Evolutionary conservation across 73 alveolate species (phyloP).

Genomic region (Symbiodinium pilosum): DNA sequence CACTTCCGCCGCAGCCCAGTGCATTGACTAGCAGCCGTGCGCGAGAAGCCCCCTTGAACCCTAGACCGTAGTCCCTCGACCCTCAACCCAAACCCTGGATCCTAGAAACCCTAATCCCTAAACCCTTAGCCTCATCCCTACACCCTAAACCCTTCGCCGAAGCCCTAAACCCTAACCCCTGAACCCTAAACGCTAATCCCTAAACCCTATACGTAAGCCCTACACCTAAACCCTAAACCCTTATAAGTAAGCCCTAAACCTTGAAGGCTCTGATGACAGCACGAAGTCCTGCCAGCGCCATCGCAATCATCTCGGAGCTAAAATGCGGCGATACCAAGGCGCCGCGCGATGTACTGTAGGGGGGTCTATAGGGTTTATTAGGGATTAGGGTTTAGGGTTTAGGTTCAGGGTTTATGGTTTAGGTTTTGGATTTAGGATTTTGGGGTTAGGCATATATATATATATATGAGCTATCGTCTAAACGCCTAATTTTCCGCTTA

Average conservation of each 20-base stretch:
- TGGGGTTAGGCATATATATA: no score
- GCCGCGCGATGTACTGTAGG: background rate
- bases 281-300: slow-evolving; percentile 83
- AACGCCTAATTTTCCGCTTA: no score
- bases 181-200: background rate
- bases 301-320: slow-evolving; percentile 84
- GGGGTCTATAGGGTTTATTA: background rate
- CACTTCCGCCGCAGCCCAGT: no score
- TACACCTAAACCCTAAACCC: background rate
- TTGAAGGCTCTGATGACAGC: slow-evolving; percentile 71
- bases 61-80: no score
- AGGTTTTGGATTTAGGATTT: background rate
- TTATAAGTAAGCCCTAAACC: background rate
- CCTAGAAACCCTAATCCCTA: no score
- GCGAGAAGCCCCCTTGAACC: no score
- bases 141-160: no score
- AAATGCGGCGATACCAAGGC: slow-evolving; percentile 90
- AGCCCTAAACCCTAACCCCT: background rate
- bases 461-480: no score
- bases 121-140: no score
- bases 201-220: background rate
- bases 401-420: background rate
- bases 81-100: no score
- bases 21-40: no score
- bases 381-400: background rate